Percentiles rank a stretch among this genome's conserved stretches.
phyloP scores from a whole-genome alignment of 2,329 filamentous ascomycete genomes.

The Talaromyces sp. region DNA sequence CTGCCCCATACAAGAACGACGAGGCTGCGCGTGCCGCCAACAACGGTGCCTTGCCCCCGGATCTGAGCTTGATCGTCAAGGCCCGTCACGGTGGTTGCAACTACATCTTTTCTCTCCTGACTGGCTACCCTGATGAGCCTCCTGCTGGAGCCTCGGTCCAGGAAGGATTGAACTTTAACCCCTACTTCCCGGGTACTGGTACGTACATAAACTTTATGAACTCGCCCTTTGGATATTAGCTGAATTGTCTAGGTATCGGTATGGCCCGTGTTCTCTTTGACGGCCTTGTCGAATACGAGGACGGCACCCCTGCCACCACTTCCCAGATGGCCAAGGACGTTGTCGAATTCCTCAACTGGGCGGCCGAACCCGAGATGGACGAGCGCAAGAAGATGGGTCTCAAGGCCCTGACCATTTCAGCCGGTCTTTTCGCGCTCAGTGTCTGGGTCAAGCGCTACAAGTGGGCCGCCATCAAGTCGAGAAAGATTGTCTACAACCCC shows the following conservation, averaged over 20 bases:
- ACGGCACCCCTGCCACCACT: slow-evolving; percentile 85
- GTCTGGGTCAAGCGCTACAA: slow-evolving; percentile 99
- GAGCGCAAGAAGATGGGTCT: slow-evolving; percentile 99
- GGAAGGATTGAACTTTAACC: slow-evolving; percentile 98
- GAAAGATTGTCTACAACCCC: slow-evolving; percentile 85
- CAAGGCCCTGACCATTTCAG: slow-evolving; percentile 81
- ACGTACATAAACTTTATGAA: slow-evolving; percentile 13
- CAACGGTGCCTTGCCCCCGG: slow-evolving; percentile 93
- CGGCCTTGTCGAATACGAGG: slow-evolving; percentile 95
- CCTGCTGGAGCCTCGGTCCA: slow-evolving; percentile 82
- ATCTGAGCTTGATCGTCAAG: slow-evolving; percentile 97
- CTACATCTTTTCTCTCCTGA: slow-evolving; percentile 96
- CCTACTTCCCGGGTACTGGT: slow-evolving; percentile 98
- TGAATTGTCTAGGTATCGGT: slow-evolving; percentile 58
- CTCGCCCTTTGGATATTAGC: background rate
- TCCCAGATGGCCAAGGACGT: slow-evolving; percentile 99
- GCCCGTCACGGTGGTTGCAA: slow-evolving; percentile 94
- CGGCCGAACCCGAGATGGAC: slow-evolving; percentile 98
- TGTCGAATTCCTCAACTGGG: slow-evolving; percentile 98
- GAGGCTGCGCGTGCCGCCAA: slow-evolving; percentile 97
- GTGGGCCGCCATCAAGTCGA: slow-evolving; percentile 93
- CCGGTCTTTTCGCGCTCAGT: slow-evolving; percentile 75
- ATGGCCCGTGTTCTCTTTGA: slow-evolving; percentile 99
- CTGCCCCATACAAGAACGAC: slow-evolving; percentile 95
- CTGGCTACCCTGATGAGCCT: slow-evolving; percentile 93